phyloP scores from a whole-genome alignment of 2,329 filamentous ascomycete species.

The Malbranchea zuffiana region DNA sequence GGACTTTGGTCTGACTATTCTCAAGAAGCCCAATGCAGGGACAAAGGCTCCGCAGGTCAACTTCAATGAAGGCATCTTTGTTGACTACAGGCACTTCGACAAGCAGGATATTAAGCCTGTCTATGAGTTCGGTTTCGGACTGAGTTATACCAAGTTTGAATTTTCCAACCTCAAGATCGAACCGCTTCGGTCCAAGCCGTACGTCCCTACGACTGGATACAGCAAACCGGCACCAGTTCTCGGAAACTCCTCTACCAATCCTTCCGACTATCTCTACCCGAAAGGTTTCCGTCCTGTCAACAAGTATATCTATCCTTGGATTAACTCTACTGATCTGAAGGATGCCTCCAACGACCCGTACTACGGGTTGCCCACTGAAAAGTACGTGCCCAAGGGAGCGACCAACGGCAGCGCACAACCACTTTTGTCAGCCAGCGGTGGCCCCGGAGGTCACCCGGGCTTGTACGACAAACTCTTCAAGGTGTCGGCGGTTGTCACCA shows the following conservation, averaged over 20 bases:
- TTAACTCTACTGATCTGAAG: constrained; percentile 48
- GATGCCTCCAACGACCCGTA: constrained; percentile 42
- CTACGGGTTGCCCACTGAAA: constrained; percentile 43
- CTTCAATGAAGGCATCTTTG: constrained; percentile 53
- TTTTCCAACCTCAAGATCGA: constrained; percentile 46
- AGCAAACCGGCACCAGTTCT: constrained; percentile 45
- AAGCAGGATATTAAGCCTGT: constrained; percentile 41
- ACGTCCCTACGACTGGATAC: constrained; percentile 43
- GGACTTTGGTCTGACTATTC: constrained; percentile 46
- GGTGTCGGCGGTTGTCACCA: constrained; percentile 41
- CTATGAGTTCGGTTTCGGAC: constrained; percentile 51
- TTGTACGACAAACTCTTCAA: constrained; percentile 43
- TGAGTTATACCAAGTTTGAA: constrained; percentile 49
- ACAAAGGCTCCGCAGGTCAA: constrained; percentile 46
- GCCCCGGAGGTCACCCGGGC: constrained; percentile 48
- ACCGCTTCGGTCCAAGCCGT: constrained; percentile 36
- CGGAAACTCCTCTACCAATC: constrained; percentile 39
- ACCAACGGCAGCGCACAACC: constrained; percentile 46
- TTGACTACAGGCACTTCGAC: constrained; percentile 44
- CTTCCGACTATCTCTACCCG: constrained; percentile 47
- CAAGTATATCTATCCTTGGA: constrained; percentile 53
- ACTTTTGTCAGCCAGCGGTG: constrained; percentile 46
- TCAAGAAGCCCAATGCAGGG: constrained; percentile 50
- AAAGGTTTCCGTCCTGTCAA: constrained; percentile 40
- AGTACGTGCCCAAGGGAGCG: constrained; percentile 42